Conservation (phyloP, 768 basidiomycete species). For the Exidia glandulosa region DNA sequence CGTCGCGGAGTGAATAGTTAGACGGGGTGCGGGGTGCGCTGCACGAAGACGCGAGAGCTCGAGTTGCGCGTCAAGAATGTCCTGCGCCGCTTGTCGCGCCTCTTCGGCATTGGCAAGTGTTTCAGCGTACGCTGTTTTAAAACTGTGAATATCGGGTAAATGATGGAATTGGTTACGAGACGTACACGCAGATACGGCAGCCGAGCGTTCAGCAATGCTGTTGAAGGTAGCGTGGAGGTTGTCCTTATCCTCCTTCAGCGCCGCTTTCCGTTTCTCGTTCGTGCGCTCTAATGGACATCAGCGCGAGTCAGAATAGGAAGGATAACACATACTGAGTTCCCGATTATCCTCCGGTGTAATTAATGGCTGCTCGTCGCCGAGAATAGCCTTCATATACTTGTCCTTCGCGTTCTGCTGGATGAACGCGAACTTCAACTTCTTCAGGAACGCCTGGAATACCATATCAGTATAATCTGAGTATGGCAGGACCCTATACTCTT, state of each 20-base stretch:
- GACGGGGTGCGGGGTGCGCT: slow-evolving; percentile 65
- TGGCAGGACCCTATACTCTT: slow-evolving; percentile 12
- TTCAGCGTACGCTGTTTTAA: slow-evolving; percentile 43
- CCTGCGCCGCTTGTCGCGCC: slow-evolving; percentile 51
- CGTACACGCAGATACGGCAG: slow-evolving; percentile 11
- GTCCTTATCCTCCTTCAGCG: slow-evolving; percentile 53
- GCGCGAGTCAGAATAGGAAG: background rate
- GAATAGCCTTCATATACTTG: slow-evolving; percentile 77
- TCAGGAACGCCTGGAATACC: slow-evolving; percentile 47
- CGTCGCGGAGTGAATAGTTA: slow-evolving; percentile 67
- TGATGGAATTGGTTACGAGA: background rate
- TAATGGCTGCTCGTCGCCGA: slow-evolving; percentile 74
- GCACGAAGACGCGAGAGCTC: slow-evolving; percentile 72
- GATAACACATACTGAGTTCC: slow-evolving; percentile 23
- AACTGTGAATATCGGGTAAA: background rate
- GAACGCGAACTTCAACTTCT: slow-evolving; percentile 82
- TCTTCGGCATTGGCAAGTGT: slow-evolving; percentile 41
- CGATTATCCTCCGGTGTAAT: slow-evolving; percentile 75
- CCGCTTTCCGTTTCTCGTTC: slow-evolving; percentile 64
- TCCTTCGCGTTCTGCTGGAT: slow-evolving; percentile 86
- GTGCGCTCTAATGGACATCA: slow-evolving; percentile 26
- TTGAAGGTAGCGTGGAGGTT: slow-evolving; percentile 48
- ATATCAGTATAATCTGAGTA: background rate
- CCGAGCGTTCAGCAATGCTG: slow-evolving; percentile 53
- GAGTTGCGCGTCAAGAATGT: slow-evolving; percentile 76